Base-by-base conservation (phyloP, 192 early-diverging fungal species). In the Rhizoclosmatium globosum region DNA sequence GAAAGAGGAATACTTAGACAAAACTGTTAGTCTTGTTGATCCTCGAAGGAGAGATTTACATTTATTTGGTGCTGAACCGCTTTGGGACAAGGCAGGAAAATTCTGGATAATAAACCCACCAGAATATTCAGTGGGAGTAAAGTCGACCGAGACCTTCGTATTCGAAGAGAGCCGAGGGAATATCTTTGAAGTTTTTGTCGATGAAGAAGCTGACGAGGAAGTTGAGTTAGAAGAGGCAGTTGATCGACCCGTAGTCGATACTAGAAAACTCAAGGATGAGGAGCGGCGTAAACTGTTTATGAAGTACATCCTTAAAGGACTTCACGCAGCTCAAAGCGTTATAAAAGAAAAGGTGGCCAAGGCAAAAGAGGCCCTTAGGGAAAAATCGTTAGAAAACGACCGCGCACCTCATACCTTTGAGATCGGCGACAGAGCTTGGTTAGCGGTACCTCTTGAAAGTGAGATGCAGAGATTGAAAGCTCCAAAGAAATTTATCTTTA, bases 401-500 rank as follows among this genome's bases (percentile, higher is more conserved):
- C 53, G 19, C 19, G 53, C 53, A 56, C 53, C 53, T 15, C 53
- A 56, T 56, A n/a, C 9, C 9, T 56, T 56, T n/a, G 53, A n/a
- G 11, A 56, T 56, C 19, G 53, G 53, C 9, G 53, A 56, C 19
- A 9, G 53, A 56, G 53, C 53, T 56, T 56, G 53, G 53, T n/a
- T 56, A 9, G 9, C 53, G 1, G 53, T 56, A 56, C 53, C 62
- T 1, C 39, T 64, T 0, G 9, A 31, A 41, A 31, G n/a, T 11
- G 62, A 64, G 31, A 11, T 31, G 9, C 62, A 64, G 62, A 13
- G 62, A 9, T 64, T 64, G 62, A 31, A 31, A 19, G 21, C 31
- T n/a, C 9, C 62, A 9, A 64, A 64, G 62, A 64, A 64, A 31
- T 23, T 64, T 9, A 64, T 64, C 23, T 64, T 31, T 41, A 11